Base-by-base conservation (phyloP, 495 filamentous ascomycete genomes). In the Aspergillus sclerotioniger region DNA sequence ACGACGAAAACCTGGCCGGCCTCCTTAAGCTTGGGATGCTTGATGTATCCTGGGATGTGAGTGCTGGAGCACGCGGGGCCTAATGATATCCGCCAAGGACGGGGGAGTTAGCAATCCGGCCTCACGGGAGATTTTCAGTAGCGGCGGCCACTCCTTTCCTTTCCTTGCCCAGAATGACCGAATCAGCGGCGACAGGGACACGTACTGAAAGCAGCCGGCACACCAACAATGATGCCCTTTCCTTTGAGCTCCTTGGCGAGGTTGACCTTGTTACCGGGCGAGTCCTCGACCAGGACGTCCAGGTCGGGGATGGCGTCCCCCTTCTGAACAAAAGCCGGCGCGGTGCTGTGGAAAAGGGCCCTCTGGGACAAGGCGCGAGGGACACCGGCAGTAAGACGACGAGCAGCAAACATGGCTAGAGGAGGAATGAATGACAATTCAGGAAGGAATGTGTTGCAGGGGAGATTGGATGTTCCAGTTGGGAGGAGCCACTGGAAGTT, bases 181-280 rank as follows among this genome's bases (percentile, higher is more conserved):
- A 15, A 15, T 3, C 33, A 15, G 33, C 25, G 21, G 0, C 47
- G 39, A 48, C 25, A 50, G 51, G 31, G 45, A 50, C 45, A 78
- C 84, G 53, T 75, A 87, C 84, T 90, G 77, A 91, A 96, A 16
- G 92, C 94, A 10, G 90, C 94, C 0, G 94, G 94, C 39, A 95
- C 90, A 48, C 93, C 93, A 57, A 98, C 82, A 65, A 98, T 87
- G 54, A 97, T 72, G 44, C 86, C 91, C 68, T 88, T 84, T 46
- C 83, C 85, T 56, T 73, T 74, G 60, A 95, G 80, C 71, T 91
- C 89, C 62, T 87, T 82, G 63, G 85, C 84, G 54, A 98, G 80
- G 69, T 90, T 94, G 67, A 97, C 85, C 73, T 90, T 91, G 80
- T 90, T 94, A 46, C 89, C 92, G 19, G 85, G 85, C 19, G 77